phyloP scores from a whole-genome alignment of 768 basidiomycete genomes.

The Strobilomyces dryophilus region DNA sequence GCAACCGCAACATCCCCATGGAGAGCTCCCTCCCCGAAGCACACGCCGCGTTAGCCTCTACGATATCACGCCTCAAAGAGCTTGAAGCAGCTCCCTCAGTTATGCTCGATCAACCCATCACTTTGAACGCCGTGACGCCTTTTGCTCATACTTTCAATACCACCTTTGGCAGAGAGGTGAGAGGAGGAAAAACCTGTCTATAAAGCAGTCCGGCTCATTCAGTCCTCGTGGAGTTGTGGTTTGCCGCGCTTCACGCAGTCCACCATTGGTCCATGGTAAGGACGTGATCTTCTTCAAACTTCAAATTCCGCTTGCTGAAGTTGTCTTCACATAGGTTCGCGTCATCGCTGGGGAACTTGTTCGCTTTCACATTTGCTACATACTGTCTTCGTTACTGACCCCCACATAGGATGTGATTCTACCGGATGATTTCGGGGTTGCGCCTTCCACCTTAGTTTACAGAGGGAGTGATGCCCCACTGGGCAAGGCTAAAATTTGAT shows the following conservation, averaged over 20 bases:
- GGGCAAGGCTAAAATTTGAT: conserved; percentile 61
- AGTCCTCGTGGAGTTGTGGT: conserved; percentile 61
- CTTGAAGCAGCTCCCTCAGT: conserved; percentile 39
- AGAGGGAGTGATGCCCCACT: conserved; percentile 63
- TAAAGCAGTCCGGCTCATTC: conserved; percentile 1
- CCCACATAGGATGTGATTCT: conserved; percentile 54
- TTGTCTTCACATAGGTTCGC: conserved; percentile 50
- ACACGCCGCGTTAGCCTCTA: conserved; percentile 47
- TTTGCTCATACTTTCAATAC: conserved; percentile 69
- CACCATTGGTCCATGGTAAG: conserved; percentile 90
- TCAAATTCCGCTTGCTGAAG: not conserved
- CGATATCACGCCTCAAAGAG: conserved; percentile 53
- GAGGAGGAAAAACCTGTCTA: not conserved
- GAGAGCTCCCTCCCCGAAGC: conserved; percentile 64
- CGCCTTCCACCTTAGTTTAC: conserved; percentile 78
- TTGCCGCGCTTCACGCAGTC: conserved; percentile 78
- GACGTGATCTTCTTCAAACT: not conserved
- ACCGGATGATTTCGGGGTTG: conserved; percentile 78
- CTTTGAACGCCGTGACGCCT: conserved; percentile 77
- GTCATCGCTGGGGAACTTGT: conserved; percentile 84
- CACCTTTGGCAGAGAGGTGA: conserved; percentile 80
- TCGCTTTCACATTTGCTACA: conserved; percentile 23
- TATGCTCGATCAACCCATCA: conserved; percentile 55
- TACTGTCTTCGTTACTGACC: conserved; percentile 7
- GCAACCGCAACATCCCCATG: conserved; percentile 80